Conservation (phyloP, 345 rosid genomes). For the Acer campestre region DNA sequence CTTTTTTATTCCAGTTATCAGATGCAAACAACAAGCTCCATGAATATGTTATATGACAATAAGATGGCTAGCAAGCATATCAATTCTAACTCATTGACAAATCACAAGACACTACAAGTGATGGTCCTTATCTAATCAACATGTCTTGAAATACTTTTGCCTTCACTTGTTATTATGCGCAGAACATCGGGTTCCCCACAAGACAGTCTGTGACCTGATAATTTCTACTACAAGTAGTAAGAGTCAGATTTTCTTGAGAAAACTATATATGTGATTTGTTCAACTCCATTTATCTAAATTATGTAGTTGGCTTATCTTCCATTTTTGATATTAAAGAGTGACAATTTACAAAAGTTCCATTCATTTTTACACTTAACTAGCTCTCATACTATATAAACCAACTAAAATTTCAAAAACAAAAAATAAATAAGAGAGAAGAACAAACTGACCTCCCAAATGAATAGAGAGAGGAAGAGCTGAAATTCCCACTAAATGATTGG, state of each 20-base stretch:
- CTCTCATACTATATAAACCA: background rate
- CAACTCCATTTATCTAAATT: background rate
- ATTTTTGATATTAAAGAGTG: too few species aligned
- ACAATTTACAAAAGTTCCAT: background rate
- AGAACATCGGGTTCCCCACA: background rate
- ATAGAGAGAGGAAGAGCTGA: conserved; percentile 22
- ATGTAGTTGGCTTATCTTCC: background rate
- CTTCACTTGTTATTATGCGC: background rate
- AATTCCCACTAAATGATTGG: conserved; percentile 19
- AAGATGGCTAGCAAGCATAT: background rate
- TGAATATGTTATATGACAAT: background rate
- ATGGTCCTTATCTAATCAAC: background rate
- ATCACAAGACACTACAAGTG: too few species aligned
- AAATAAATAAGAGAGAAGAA: background rate
- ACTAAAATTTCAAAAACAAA: background rate
- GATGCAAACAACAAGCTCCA: background rate
- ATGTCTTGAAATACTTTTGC: background rate
- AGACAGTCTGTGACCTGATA: background rate
- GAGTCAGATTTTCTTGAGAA: too few species aligned
- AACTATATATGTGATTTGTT: background rate
- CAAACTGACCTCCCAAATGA: conserved; percentile 27
- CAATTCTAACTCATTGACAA: too few species aligned
- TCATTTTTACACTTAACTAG: background rate
- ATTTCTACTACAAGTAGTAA: too few species aligned
- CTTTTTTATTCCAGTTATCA: background rate